Evolutionary conservation across 495 filamentous ascomycete genomes (phyloP).

Genomic region (Xeromyces bisporus): DNA sequence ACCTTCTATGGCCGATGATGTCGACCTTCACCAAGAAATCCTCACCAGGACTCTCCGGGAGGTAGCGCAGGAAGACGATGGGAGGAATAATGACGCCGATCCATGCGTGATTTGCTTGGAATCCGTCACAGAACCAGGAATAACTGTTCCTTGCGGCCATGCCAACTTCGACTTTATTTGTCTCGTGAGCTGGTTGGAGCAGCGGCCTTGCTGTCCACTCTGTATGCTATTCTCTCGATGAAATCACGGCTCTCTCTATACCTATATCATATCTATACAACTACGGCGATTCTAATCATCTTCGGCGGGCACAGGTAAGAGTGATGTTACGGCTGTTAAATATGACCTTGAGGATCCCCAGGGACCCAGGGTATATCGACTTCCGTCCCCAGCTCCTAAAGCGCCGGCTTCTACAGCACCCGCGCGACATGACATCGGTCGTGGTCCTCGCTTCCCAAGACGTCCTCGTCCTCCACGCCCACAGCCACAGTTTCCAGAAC

Average conservation of each 20-base stretch:
- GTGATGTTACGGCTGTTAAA: conserved; percentile 46
- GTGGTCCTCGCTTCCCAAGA: conserved; percentile 3
- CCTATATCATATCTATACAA: conserved; percentile 1
- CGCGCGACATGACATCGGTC: conserved; percentile 1
- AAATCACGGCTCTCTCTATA: conserved; percentile 1
- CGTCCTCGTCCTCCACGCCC: conserved; percentile 8
- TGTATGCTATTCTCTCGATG: conserved; percentile 26
- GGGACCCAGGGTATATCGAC: conserved; percentile 37
- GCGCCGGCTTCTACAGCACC: conserved; percentile 1
- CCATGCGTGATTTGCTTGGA: conserved; percentile 55
- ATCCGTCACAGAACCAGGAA: conserved; percentile 48
- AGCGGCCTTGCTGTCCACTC: conserved; percentile 56
- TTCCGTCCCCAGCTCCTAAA: conserved; percentile 14
- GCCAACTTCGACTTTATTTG: conserved; percentile 71
- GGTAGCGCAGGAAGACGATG: conserved; percentile 20
- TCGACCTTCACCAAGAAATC: conserved; percentile 24
- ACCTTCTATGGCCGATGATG: conserved; percentile 23
- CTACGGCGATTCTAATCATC: conserved; percentile 5
- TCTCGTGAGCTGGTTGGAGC: conserved; percentile 65
- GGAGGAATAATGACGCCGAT: conserved; percentile 14
- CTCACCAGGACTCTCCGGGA: conserved; percentile 28
- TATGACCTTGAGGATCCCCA: conserved; percentile 38
- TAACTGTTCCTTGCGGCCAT: conserved; percentile 62
- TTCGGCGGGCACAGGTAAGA: conserved; percentile 32
- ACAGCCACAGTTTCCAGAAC: conserved; percentile 9